A percentile compares a stretch with the other conserved stretches of the same genome.
These are phyloP conservation scores for Puccinia novopanici DNA, from an alignment of 1,284 basidiomycete genomes.

Conservation along the genomic window DNA sequence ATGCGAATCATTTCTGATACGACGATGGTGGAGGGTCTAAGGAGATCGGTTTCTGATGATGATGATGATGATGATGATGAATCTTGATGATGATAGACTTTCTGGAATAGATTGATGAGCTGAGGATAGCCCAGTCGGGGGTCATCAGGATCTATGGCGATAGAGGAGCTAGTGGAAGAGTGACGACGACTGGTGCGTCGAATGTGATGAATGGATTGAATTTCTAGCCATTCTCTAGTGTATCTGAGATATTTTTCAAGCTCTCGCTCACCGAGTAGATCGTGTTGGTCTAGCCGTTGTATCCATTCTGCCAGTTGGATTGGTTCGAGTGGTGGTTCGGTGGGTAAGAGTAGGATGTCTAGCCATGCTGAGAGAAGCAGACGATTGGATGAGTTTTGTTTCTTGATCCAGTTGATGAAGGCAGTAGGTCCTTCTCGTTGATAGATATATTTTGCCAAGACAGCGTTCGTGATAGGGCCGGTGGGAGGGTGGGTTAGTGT, in stretches of 20 bases:
- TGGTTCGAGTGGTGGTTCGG: background rate
- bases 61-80: constrained; percentile 3
- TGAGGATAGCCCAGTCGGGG: constrained; percentile 16
- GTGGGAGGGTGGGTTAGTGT: background rate
- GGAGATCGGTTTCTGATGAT: background rate
- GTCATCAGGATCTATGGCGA: background rate
- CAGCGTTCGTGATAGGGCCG: constrained; percentile 10
- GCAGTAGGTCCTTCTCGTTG: background rate
- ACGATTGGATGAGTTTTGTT: background rate
- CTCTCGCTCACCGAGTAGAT: constrained; percentile 27
- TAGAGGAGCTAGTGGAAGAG: background rate
- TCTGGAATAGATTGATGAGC: constrained; percentile 10
- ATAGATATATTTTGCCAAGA: constrained; percentile 15
- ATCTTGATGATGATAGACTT: constrained; percentile 14
- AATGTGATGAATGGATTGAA: background rate
- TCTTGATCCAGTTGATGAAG: background rate
- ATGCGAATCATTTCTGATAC: constrained; percentile 37
- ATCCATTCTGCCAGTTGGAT: background rate
- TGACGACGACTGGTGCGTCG: background rate
- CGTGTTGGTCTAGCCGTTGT: background rate
- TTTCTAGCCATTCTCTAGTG: constrained; percentile 42
- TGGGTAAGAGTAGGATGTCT: constrained; percentile 16
- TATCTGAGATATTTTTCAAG: constrained; percentile 36
- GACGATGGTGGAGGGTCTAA: constrained; percentile 29
- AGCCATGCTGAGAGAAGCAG: constrained; percentile 22